Evolutionary conservation across 2,329 filamentous ascomycete species (phyloP).

Genomic region (Colletotrichum sublineola): DNA sequence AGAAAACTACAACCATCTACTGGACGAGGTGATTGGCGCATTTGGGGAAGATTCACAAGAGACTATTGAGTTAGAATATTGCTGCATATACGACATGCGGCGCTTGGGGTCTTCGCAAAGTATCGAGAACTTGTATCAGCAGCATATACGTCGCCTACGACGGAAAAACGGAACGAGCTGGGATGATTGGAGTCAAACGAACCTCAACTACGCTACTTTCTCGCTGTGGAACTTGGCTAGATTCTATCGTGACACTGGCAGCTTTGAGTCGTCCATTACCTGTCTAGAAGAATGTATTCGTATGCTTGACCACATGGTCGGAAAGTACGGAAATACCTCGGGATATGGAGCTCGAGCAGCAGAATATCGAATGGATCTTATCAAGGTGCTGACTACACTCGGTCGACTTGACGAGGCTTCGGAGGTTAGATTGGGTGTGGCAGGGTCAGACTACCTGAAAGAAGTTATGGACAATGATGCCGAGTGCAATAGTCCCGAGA

Average conservation of each 20-base stretch:
- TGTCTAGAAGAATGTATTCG: not conserved
- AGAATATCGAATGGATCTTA: not conserved
- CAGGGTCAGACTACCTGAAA: not conserved
- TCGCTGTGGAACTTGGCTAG: rapidly evolving
- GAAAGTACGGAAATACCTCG: not conserved
- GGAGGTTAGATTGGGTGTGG: not conserved
- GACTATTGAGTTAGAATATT: rapidly evolving
- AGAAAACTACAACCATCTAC: not conserved
- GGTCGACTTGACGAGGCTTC: not conserved
- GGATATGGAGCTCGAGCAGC: not conserved
- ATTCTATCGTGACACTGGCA: rapidly evolving
- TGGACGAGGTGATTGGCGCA: not conserved
- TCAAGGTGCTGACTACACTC: not conserved
- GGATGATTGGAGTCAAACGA: not conserved
- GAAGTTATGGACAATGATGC: not conserved
- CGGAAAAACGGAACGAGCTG: rapidly evolving
- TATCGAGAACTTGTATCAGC: not conserved
- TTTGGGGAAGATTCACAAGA: not conserved
- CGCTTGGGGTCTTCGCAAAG: rapidly evolving
- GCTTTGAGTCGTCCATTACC: not conserved
- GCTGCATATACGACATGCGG: rapidly evolving
- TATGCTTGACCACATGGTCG: not conserved
- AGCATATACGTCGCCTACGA: not conserved
- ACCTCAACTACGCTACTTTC: not conserved
- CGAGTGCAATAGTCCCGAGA: not conserved